Base-by-base conservation (phyloP, 768 basidiomycete species). In the Rhizopogon sp. region DNA sequence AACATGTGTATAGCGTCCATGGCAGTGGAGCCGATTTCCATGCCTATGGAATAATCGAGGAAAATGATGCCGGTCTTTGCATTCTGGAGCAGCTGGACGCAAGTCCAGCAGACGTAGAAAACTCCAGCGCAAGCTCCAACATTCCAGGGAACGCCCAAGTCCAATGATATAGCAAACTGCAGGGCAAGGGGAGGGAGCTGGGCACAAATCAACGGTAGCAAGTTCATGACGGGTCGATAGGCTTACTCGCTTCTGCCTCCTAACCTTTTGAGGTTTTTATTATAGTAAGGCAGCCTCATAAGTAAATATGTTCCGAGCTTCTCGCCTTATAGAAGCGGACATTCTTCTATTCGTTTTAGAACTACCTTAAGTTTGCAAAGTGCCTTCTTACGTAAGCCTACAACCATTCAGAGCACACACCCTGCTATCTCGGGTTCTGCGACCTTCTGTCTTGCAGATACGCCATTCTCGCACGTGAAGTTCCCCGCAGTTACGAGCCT, bases 1-100 rank as follows among this genome's bases (percentile, higher is more conserved):
- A 70, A 55, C 11, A 54, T 63, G 39, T 74, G 67, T 40, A 68
- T 60, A 2, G 66, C 65, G 22, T 55, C 60, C n/a, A 70, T 52
- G n/a, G 69, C 46, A 37, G 68, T 64, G 9, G 61, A 52, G 39
- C 61, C 60, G 7, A 56, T 41, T 6, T 33, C 46, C 10, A 52
- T 41, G 41, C 55, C 60, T 8, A 51, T 14, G 28, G 42, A 35
- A 16, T 53, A 58, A 46, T 59, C 51, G 5, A 45, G 5, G 10
- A 45, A 29, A 45, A 45, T 16, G 5, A 45, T 29, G 2, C 28
- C 10, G 0, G 44, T 45, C 44, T 25, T n/a, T 6, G 16, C 16
- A n/a, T 29, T 25, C 25, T 25, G 25, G 0, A 25, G 4, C 4
- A 25, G 44, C 16, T n/a, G 44, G 10, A 45, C 29, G 44, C 44